phyloP scores from a whole-genome alignment of 2,329 filamentous ascomycete genomes.

The Cladorrhinum sp. region DNA sequence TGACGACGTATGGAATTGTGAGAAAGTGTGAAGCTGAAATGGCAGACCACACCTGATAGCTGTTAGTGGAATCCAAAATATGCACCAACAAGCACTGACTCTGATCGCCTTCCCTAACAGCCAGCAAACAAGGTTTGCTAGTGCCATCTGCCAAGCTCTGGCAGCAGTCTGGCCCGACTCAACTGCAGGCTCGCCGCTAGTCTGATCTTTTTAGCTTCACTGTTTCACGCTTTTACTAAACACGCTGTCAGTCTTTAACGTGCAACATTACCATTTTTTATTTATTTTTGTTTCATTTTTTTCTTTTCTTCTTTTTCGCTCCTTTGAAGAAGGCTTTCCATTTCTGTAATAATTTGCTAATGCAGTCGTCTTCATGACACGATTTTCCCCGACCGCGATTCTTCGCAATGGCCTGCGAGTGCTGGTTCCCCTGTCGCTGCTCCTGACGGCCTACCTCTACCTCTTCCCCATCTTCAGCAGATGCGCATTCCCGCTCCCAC shows the following conservation, averaged over 20 bases:
- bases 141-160: neutral
- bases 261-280: neutral
- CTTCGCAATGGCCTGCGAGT: constrained; percentile 57
- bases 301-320: neutral
- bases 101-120: too few species aligned
- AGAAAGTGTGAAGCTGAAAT: too few species aligned
- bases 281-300: neutral
- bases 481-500: constrained; percentile 72
- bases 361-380: constrained; percentile 49
- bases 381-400: constrained; percentile 41
- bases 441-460: constrained; percentile 76
- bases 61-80: too few species aligned
- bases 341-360: constrained; percentile 12
- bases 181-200: too few species aligned
- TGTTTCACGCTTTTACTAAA: neutral
- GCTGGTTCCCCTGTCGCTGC: constrained; percentile 63
- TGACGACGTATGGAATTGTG: too few species aligned
- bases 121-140: too few species aligned
- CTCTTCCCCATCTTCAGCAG: constrained; percentile 77
- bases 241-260: neutral
- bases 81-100: too few species aligned
- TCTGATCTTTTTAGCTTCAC: neutral
- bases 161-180: too few species aligned
- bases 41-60: too few species aligned
- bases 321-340: neutral